phyloP scores from a whole-genome alignment of 2,329 filamentous ascomycete genomes.

The Fusarium tanahbumbuense region DNA sequence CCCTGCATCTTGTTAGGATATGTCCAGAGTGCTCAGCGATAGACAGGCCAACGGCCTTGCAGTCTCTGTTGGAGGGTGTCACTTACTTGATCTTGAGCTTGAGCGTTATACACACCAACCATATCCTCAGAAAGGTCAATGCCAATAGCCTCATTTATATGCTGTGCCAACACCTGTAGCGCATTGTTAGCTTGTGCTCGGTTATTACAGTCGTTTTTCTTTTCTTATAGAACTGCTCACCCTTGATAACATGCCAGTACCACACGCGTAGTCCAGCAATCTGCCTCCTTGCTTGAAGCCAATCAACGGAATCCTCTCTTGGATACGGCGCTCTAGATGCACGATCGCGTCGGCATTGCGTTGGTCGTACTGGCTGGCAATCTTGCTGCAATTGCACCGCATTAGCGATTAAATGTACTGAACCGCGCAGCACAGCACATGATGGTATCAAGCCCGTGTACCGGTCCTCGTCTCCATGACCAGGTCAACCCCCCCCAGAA shows the following conservation, averaged over 20 bases:
- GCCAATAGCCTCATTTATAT: constrained; percentile 68
- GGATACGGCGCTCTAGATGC: constrained; percentile 66
- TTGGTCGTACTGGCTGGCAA: constrained; percentile 56
- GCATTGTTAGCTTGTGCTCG: constrained; percentile 2
- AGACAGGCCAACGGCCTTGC: background rate
- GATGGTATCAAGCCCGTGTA: background rate
- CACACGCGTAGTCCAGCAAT: constrained; percentile 81
- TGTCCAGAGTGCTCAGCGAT: background rate
- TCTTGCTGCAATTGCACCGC: constrained; percentile 42
- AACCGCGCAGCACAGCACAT: background rate
- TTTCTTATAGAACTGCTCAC: constrained; percentile 54
- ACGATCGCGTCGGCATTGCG: constrained; percentile 65
- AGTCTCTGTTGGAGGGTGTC: background rate
- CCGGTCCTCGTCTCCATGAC: background rate
- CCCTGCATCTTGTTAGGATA: constrained; percentile 29
- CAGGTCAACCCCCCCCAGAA: background rate
- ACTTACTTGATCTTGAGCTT: constrained; percentile 64
- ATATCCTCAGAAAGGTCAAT: constrained; percentile 79
- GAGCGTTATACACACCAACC: constrained; percentile 74
- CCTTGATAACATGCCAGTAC: constrained; percentile 73
- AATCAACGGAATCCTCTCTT: constrained; percentile 68
- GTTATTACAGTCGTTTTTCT: background rate
- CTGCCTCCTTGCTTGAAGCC: constrained; percentile 63
- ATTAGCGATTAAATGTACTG: constrained; percentile 29
- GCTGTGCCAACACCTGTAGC: constrained; percentile 38